Conservation (phyloP, 1,139 yeast genomes). For the Nakaseomyces sp. region DNA sequence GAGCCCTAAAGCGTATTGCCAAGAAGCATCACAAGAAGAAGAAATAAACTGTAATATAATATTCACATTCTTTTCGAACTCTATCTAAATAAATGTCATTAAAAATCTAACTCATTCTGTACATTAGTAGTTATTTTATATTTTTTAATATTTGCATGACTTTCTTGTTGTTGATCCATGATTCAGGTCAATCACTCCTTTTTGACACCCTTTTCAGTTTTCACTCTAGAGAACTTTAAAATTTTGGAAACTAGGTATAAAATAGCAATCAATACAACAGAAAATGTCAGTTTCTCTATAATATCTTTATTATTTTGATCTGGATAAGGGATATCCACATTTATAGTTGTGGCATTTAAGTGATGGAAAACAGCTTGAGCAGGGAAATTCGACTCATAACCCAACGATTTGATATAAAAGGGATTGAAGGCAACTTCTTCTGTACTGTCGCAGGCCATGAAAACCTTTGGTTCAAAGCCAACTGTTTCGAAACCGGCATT, state of each 20-base stretch:
- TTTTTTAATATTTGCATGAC: neutral
- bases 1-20: slow-evolving; percentile 83
- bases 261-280: slow-evolving; percentile 1
- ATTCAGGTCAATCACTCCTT: neutral
- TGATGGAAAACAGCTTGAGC: slow-evolving; percentile 37
- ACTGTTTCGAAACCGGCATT: slow-evolving; percentile 21
- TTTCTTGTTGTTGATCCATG: neutral
- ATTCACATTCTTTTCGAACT: neutral
- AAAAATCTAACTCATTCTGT: neutral
- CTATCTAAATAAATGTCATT: neutral
- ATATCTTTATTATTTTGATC: slow-evolving; percentile 23
- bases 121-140: neutral
- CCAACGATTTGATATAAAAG: slow-evolving; percentile 34
- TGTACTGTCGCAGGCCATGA: slow-evolving; percentile 40
- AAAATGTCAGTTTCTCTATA: slow-evolving; percentile 31
- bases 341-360: slow-evolving; percentile 16
- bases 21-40: slow-evolving; percentile 58
- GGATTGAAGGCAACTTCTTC: slow-evolving; percentile 29
- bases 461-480: slow-evolving; percentile 36
- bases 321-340: slow-evolving; percentile 34
- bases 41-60: slow-evolving; percentile 4
- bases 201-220: neutral
- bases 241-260: neutral
- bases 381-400: slow-evolving; percentile 40
- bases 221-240: neutral